Evolutionary conservation across 306 rosid species (phyloP), one percentile per base, ranked within the genome.

Genomic region (Lathyrus sativus): DNA sequence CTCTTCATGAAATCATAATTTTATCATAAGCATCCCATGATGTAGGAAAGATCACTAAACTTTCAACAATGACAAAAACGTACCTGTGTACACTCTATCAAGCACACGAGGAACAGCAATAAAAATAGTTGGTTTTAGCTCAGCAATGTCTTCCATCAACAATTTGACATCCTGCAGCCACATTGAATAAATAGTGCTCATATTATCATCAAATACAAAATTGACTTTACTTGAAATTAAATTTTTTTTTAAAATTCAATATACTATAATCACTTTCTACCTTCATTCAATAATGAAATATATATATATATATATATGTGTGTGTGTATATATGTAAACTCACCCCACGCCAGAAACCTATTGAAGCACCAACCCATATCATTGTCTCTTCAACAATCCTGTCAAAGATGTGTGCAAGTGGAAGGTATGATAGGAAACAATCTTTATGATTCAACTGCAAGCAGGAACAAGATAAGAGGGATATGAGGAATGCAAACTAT

Each of bases 261-360:
- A 31, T 73, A 75, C 73, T 22, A 33, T 19, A 62, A 68, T 77
- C 53, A 71, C 51, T 75, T 72, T 61, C 70, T 43, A 29, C 67
- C 70, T 65, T 58, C 18, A 31, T 55, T 53, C 14, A 33, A 39
- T 57, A 9, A 69, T 53, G 68, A 51, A 74, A 29, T 24, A 81
- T 37, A 26, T 7, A 15, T 15, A 7, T 13, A 10, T 46, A 1
- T 49, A 2, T 55, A 26, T 3, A n/a, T n/a, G n/a, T n/a, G n/a
- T n/a, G n/a, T 15, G 15, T 13, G 22, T 46, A 1, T 49, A 2
- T 55, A 26, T 3, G 6, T 56, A 59, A 45, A 78, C 96, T 86
- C 74, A 90, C 98, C 84, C 97, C 96, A 72, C 88, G 92, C 97
- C 98, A 93, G 79, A 90, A 93, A 59, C 97, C 97, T 46, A 93